These are phyloP conservation scores for Zizania palustris DNA, from an alignment of 202 grass and related monocot genomes.

Conservation along the genomic window DNA sequence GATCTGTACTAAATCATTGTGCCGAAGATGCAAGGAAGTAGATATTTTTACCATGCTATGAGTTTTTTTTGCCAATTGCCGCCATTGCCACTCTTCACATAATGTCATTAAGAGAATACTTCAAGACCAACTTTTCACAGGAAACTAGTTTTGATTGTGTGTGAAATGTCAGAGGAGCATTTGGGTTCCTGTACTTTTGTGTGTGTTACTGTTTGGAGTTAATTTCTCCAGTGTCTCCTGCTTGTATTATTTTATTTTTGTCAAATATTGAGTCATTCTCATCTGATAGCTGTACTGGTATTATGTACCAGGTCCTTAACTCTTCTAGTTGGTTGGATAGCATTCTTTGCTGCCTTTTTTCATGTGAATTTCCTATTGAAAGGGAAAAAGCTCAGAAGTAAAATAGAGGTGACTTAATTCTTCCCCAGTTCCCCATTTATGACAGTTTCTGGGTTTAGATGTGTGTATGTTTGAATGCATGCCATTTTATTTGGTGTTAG, in stretches of 20 bases:
- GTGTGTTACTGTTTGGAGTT: constrained; percentile 4
- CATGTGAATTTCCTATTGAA: constrained; percentile 87
- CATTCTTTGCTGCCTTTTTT: constrained; percentile 85
- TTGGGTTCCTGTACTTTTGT: not conserved
- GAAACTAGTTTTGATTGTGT: not conserved
- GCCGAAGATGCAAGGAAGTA: not conserved
- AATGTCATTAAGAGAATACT: not conserved
- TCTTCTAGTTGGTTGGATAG: constrained; percentile 76
- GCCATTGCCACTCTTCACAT: not conserved
- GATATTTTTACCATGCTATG: not conserved
- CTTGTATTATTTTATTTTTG: constrained; percentile 5
- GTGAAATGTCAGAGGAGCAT: not conserved
- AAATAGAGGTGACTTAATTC: constrained; percentile 82
- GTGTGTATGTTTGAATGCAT: constrained; percentile 2
- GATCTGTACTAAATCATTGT: not conserved
- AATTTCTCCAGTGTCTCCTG: not conserved
- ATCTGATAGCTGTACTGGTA: constrained; percentile 34
- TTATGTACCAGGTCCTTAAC: constrained; percentile 59
- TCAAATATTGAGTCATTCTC: constrained; percentile 8
- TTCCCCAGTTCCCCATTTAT: not conserved
- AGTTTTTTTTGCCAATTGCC: constrained; percentile 17
- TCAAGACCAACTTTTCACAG: constrained; percentile 6
- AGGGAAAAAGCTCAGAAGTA: constrained; percentile 69
- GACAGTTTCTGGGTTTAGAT: constrained; percentile 3
- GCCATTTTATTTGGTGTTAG: constrained; percentile 4